Base-by-base conservation (phyloP, 306 rosid genomes). In the Acmispon strigosus region DNA sequence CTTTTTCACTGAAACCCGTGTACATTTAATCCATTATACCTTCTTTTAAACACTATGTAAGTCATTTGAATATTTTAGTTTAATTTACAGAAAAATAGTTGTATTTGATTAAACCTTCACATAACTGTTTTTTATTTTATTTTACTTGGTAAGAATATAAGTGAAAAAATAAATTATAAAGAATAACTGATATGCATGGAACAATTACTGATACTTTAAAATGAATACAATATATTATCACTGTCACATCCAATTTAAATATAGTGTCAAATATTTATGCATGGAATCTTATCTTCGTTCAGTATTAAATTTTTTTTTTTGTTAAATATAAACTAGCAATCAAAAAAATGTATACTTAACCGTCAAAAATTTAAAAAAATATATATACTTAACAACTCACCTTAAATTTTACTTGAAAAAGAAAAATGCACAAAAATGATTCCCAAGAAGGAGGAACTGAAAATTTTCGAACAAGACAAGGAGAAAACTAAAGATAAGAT, bases 1-100 rank as follows among this genome's bases (percentile, higher is more conserved):
- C 29, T 27, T 49, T 68, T 42, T 74, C 84, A 48, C 86, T 82
- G 77, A 85, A 79, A 62, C 4, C 12, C 44, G 77, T 32, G 79
- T 49, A 11, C 13, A 17, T 43, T 43, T 43, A 43, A 43, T 43
- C 14, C 37, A 39, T 39, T 39, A 9, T 45, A 27, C 32, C 4
- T 1, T 27, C 32, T 27, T 27, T n/a, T n/a, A n/a, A n/a, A n/a
- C n/a, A n/a, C n/a, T n/a, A n/a, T n/a, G 12, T 4, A 43, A 43
- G 48, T 11, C 15, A 10, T 43, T 10, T 3, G 3, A 43, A 43
- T 43, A 43, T 10, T 43, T 22, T 22, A 22, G 27, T 22, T n/a
- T n/a, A n/a, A n/a, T 22, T 22, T 22, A 22, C 27, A 22, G 27
- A 22, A 22, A 22, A 1, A 4, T 34, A n/a, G n/a, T n/a, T n/a